A percentile compares a stretch with the other conserved stretches of the same genome.
Conservation (phyloP, 805 yeast species). For the Candida namnaoensis region DNA sequence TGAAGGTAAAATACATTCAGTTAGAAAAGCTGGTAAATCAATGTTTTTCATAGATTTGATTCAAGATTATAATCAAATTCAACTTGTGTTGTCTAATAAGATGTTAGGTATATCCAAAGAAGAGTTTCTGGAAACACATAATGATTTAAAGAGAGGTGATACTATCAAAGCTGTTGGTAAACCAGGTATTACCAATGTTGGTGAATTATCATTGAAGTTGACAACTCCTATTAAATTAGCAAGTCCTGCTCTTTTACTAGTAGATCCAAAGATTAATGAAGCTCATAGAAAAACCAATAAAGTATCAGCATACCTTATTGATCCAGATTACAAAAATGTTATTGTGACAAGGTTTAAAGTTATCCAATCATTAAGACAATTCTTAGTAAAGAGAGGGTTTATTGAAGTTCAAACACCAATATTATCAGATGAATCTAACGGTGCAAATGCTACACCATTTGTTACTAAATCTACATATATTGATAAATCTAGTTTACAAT, state of each 20-base stretch:
- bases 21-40: conserved; percentile 62
- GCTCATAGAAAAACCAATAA: conserved; percentile 53
- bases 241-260: conserved; percentile 60
- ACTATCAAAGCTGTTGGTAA: conserved; percentile 54
- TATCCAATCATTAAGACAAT: conserved; percentile 45
- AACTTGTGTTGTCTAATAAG: conserved; percentile 51
- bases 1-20: conserved; percentile 49
- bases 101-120: conserved; percentile 31
- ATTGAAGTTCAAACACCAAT: conserved; percentile 89
- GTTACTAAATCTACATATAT: conserved; percentile 34
- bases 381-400: conserved; percentile 46
- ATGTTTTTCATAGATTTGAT: conserved; percentile 59
- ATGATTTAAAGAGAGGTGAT: conserved; percentile 61
- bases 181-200: conserved; percentile 70
- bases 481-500: conserved; percentile 30
- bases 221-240: conserved; percentile 39
- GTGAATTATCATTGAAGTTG: conserved; percentile 68
- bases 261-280: conserved; percentile 59
- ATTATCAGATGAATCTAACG: conserved; percentile 62
- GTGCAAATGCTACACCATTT: conserved; percentile 93
- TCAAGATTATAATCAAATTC: conserved; percentile 53
- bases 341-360: conserved; percentile 47
- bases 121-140: conserved; percentile 28
- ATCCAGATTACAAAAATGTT: conserved; percentile 37
- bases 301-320: conserved; percentile 66